A percentile compares a stretch with the other conserved stretches of the same genome.
Evolutionary conservation across 495 filamentous ascomycete species (phyloP).

Genomic region (Chlorociboria aeruginascens): DNA sequence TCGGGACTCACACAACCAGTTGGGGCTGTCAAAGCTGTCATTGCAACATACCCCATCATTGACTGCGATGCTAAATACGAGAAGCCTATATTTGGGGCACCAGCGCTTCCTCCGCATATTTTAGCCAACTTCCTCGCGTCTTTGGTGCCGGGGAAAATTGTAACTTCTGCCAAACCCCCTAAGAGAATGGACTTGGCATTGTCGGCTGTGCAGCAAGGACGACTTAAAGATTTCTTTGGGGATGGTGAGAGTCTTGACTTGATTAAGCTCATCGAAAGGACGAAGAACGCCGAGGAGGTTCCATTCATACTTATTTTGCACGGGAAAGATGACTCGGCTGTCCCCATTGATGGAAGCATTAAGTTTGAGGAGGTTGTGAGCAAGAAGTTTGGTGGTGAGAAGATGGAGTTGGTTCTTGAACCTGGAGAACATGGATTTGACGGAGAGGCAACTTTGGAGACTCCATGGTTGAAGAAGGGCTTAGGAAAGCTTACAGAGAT

Average conservation of each 20-base stretch:
- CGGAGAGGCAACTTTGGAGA: background rate
- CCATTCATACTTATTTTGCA: constrained; percentile 1
- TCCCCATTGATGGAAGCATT: constrained; percentile 1
- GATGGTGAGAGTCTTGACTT: background rate
- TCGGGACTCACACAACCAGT: constrained; percentile 14
- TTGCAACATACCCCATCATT: constrained; percentile 3
- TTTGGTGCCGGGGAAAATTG: background rate
- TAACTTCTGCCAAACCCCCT: constrained; percentile 2
- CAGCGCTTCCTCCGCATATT: background rate
- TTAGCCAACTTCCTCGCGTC: background rate
- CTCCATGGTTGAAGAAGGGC: constrained; percentile 5
- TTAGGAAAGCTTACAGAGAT: background rate
- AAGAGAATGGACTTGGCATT: background rate
- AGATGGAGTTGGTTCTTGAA: background rate
- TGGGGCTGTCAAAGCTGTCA: constrained; percentile 8
- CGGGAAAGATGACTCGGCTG: constrained; percentile 1
- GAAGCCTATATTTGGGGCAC: background rate
- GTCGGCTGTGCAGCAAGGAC: constrained; percentile 1
- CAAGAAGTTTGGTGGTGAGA: constrained; percentile 3
- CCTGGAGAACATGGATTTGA: constrained; percentile 11
- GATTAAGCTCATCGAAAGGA: background rate
- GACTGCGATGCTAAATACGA: background rate
- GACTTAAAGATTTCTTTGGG: background rate
- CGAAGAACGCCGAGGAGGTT: background rate
- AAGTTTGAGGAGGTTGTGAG: constrained; percentile 1